Evolutionary conservation across 2,329 filamentous ascomycete species (phyloP).

Genomic region (Teratosphaeria gauchensis): DNA sequence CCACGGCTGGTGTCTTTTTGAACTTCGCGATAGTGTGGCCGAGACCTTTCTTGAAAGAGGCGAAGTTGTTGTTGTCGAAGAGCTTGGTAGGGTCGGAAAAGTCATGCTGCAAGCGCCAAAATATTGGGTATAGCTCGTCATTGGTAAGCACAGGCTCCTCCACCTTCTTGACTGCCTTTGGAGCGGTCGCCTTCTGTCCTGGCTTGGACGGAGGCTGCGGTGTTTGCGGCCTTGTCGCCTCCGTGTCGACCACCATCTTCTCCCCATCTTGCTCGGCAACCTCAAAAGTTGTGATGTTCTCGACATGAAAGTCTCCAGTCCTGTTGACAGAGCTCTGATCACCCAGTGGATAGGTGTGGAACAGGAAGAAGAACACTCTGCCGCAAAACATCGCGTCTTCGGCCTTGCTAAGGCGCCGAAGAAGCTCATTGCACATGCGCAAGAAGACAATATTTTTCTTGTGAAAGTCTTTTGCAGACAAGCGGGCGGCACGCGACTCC

Average conservation of each 20-base stretch:
- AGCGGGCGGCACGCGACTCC: constrained; percentile 81
- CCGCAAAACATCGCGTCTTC: constrained; percentile 97
- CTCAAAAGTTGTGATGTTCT: constrained; percentile 85
- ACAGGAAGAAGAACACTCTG: constrained; percentile 95
- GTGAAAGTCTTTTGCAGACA: constrained; percentile 69
- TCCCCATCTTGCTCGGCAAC: constrained; percentile 31
- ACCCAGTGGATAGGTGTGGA: constrained; percentile 91
- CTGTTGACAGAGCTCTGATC: constrained; percentile 97
- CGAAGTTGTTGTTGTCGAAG: constrained; percentile 61
- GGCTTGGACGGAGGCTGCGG: constrained; percentile 17
- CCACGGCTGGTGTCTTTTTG: constrained; percentile 56
- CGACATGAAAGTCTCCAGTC: constrained; percentile 87
- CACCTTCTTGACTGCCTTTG: constrained; percentile 14
- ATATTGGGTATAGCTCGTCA: constrained; percentile 73
- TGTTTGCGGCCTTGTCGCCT: constrained; percentile 12
- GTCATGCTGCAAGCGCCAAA: constrained; percentile 85
- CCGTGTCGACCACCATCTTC: constrained; percentile 57
- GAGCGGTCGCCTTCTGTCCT: constrained; percentile 16
- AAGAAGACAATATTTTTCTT: constrained; percentile 83
- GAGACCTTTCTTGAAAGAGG: constrained; percentile 52
- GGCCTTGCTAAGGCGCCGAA: constrained; percentile 86
- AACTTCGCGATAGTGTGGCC: constrained; percentile 63
- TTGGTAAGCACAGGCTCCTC: constrained; percentile 50
- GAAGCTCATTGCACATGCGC: constrained; percentile 87
- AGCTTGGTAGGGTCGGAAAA: constrained; percentile 84